Evolutionary conservation across 2,329 filamentous ascomycete genomes (phyloP).

Genomic region (Phyllosticta paracitricarpa): DNA sequence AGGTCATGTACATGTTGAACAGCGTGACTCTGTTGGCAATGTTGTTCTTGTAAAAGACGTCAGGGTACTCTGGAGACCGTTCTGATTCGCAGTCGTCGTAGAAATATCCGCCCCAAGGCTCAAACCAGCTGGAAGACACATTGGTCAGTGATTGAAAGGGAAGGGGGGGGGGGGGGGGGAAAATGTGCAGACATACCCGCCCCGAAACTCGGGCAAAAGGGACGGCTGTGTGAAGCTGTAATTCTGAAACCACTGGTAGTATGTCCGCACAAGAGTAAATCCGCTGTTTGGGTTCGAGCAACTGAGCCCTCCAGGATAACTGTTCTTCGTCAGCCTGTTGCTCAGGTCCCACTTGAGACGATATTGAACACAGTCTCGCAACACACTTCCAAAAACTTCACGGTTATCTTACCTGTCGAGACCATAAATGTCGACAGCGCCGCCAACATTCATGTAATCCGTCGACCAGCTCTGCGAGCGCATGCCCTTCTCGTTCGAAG

Average conservation of each 20-base stretch:
- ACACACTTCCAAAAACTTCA: too few species aligned
- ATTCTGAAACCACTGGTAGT: conserved; percentile 38
- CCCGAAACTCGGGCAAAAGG: conserved; percentile 52
- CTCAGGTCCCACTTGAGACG: neutral
- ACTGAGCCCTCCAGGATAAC: conserved; percentile 48
- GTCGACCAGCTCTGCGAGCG: conserved; percentile 48
- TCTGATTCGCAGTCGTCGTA: conserved; percentile 45
- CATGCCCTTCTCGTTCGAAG: conserved; percentile 52
- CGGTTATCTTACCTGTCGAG: conserved; percentile 30
- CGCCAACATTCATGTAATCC: conserved; percentile 46
- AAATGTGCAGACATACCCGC: conserved; percentile 31
- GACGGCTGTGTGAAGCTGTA: conserved; percentile 37
- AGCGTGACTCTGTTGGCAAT: conserved; percentile 51
- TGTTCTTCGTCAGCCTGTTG: conserved; percentile 8
- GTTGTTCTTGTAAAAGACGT: conserved; percentile 54
- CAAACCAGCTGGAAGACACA: conserved; percentile 34
- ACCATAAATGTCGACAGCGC: conserved; percentile 46
- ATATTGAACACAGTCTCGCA: too few species aligned
- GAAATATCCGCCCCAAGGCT: conserved; percentile 49
- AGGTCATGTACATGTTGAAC: conserved; percentile 55
- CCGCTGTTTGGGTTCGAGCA: conserved; percentile 45
- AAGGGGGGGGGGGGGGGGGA: neutral
- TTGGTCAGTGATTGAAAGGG: neutral
- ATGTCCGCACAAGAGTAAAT: conserved; percentile 42
- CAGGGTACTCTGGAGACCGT: conserved; percentile 50